Percentiles rank a stretch among this genome's conserved stretches.
These are phyloP conservation scores for Artemisia argyi DNA, from an alignment of 129 eudicot species.

Conservation along the genomic window DNA sequence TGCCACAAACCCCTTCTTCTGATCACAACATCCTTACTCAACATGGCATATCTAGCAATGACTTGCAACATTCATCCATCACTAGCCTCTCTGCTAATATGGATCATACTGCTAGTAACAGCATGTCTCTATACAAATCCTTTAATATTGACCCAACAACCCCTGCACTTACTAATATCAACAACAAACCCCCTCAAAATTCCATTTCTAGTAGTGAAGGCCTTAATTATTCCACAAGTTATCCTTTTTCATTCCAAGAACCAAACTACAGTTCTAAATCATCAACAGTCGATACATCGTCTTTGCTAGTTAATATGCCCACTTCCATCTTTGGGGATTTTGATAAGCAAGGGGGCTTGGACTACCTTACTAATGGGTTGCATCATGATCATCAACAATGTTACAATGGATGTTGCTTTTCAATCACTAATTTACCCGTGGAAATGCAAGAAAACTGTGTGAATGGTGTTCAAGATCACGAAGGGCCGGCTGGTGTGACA, in stretches of 20 bases:
- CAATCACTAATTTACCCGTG: constrained; percentile 31
- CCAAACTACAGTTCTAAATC: constrained; percentile 36
- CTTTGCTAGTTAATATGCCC: constrained; percentile 67
- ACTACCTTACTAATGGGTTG: constrained; percentile 32
- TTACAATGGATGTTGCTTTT: constrained; percentile 44
- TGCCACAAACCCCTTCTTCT: constrained; percentile 39
- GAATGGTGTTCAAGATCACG: constrained; percentile 39
- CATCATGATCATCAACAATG: constrained; percentile 36
- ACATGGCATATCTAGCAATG: constrained; percentile 28
- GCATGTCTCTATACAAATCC: constrained; percentile 39
- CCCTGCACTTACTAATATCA: constrained; percentile 29
- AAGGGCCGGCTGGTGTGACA: constrained; percentile 14
- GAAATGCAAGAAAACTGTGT: constrained; percentile 34
- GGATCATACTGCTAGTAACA: constrained; percentile 32
- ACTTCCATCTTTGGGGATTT: constrained; percentile 55
- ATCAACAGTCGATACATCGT: constrained; percentile 50
- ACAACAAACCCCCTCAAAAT: constrained; percentile 33
- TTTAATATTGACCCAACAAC: constrained; percentile 37
- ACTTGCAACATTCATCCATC: constrained; percentile 40
- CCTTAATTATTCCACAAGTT: constrained; percentile 32
- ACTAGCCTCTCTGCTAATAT: constrained; percentile 45
- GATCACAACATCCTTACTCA: constrained; percentile 31
- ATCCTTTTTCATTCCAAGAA: constrained; percentile 45
- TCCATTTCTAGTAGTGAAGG: constrained; percentile 40
- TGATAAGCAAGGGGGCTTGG: constrained; percentile 37